phyloP scores from a whole-genome alignment of 306 rosid species.

The Purshia tridentata region DNA sequence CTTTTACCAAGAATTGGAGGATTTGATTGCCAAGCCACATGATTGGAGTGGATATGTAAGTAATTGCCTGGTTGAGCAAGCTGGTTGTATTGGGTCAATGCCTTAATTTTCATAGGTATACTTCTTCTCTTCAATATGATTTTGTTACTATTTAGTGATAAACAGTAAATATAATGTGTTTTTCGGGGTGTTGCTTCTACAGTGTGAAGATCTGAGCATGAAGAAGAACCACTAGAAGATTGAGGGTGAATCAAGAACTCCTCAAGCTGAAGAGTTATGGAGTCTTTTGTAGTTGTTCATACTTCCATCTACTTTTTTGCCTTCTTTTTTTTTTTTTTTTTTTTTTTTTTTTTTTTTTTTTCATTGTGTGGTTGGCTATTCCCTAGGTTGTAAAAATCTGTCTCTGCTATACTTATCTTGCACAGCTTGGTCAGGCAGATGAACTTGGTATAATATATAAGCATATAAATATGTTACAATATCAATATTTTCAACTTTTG shows the following conservation, averaged over 20 bases:
- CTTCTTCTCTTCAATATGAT: not conserved
- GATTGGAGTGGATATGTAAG: conserved; percentile 63
- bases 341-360: not conserved
- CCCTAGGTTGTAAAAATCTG: not conserved
- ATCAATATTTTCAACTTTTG: not conserved
- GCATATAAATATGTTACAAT: not conserved
- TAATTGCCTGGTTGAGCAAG: conserved; percentile 50
- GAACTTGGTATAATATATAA: not conserved
- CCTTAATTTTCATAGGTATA: conserved; percentile 32
- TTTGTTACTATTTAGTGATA: not conserved
- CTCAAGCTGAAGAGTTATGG: not conserved
- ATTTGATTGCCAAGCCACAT: conserved; percentile 60
- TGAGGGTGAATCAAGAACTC: not conserved
- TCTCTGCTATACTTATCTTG: not conserved
- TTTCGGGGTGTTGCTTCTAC: not conserved
- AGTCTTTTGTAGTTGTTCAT: not conserved
- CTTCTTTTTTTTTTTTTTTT: not conserved
- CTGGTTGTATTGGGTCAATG: conserved; percentile 44
- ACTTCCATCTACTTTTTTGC: not conserved
- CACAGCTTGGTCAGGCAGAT: not conserved
- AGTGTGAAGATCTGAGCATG: not conserved
- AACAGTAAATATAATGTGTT: not conserved
- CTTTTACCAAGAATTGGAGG: conserved; percentile 73
- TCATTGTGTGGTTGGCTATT: not conserved
- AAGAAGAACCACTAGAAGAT: not conserved